A percentile compares a stretch with the other conserved stretches of the same genome.
Evolutionary conservation across 805 yeast genomes (phyloP).

Genomic region (Cyberlindnera xylosilytica): DNA sequence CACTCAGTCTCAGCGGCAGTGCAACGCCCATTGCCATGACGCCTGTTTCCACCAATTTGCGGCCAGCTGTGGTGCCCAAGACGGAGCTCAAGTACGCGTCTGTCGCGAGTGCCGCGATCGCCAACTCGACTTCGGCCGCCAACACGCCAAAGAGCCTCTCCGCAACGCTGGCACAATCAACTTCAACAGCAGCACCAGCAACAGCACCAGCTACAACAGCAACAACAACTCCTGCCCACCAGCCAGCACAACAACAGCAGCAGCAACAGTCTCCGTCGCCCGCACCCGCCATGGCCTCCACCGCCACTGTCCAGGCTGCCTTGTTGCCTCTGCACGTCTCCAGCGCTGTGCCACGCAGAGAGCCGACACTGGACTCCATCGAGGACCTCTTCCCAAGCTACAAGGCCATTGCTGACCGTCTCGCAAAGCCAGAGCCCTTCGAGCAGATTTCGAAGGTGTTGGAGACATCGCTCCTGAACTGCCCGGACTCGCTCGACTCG

Average conservation of each 20-base stretch:
- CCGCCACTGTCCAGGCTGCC: too few relatives aligned
- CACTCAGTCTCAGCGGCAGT: neutral
- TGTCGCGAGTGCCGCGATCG: constrained; percentile 30
- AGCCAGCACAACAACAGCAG: too few relatives aligned
- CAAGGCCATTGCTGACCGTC: constrained; percentile 36
- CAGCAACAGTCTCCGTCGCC: too few relatives aligned
- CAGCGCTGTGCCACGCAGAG: neutral
- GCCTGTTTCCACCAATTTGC: constrained; percentile 30
- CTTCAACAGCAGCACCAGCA: constrained; percentile 1
- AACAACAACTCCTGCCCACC: neutral
- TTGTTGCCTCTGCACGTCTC: neutral
- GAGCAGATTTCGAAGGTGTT: constrained; percentile 54
- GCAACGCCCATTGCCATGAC: constrained; percentile 4
- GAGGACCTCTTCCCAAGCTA: constrained; percentile 23
- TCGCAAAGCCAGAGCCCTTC: constrained; percentile 51
- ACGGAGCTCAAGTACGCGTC: constrained; percentile 55
- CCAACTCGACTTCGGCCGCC: constrained; percentile 7
- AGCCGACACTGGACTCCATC: constrained; percentile 2
- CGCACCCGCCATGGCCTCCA: too few relatives aligned
- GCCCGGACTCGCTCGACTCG: constrained; percentile 92
- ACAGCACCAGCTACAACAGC: constrained; percentile 1
- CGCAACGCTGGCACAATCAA: constrained; percentile 1
- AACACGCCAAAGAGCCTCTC: too few relatives aligned
- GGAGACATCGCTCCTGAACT: constrained; percentile 76
- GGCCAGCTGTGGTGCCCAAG: constrained; percentile 57